These are phyloP conservation scores for Stachybotrys chartarum DNA, from an alignment of 2,329 filamentous ascomycete species.

Conservation along the genomic window DNA sequence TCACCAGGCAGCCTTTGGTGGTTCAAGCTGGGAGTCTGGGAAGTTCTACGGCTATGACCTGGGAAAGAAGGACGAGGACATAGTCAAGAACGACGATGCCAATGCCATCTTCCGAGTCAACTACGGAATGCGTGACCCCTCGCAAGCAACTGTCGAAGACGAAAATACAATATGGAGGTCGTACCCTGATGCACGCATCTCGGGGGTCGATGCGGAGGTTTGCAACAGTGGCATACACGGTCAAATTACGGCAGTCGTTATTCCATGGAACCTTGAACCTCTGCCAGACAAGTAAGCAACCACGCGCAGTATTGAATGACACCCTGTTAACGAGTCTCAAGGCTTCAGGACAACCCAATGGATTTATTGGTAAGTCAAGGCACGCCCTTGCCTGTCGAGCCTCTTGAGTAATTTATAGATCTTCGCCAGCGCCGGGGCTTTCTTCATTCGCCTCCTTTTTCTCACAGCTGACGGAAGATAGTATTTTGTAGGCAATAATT, in stretches of 20 bases:
- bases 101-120: slow-evolving; percentile 52
- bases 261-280: slow-evolving; percentile 39
- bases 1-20: background rate
- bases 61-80: slow-evolving; percentile 62
- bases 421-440: background rate
- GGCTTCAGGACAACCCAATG: slow-evolving; percentile 58
- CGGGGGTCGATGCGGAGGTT: background rate
- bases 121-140: background rate
- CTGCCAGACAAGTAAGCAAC: slow-evolving; percentile 33
- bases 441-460: background rate
- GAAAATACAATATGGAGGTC: background rate
- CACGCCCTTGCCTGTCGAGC: background rate
- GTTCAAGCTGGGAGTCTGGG: slow-evolving; percentile 19
- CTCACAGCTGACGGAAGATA: slow-evolving; percentile 16
- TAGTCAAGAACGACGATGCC: slow-evolving; percentile 63
- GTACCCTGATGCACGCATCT: background rate
- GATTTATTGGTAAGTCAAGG: slow-evolving; percentile 54
- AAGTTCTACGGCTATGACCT: slow-evolving; percentile 64
- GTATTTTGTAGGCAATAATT: slow-evolving; percentile 38
- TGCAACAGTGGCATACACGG: slow-evolving; percentile 52
- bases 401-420: background rate
- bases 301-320: background rate
- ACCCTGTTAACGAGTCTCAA: background rate
- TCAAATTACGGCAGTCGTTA: slow-evolving; percentile 55
- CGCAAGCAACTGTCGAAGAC: slow-evolving; percentile 16